Conservation (phyloP, 2,329 filamentous ascomycete species). For the Aspergillus sp. region DNA sequence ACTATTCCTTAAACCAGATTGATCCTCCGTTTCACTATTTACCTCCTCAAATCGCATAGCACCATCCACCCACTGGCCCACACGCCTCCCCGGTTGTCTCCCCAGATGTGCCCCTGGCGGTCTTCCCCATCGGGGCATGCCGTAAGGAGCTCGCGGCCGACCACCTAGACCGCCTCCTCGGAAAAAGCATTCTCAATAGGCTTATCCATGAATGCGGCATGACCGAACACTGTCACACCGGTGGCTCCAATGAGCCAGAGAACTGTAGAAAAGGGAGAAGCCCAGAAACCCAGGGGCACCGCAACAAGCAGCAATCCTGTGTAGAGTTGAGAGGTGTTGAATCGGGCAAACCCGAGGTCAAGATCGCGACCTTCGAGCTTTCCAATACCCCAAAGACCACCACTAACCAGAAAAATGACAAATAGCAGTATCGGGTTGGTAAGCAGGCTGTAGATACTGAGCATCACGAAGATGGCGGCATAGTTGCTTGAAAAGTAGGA, state of each 20-base stretch:
- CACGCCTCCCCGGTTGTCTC: constrained; percentile 60
- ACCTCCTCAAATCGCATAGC: constrained; percentile 43
- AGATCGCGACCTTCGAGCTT: constrained; percentile 87
- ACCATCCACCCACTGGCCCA: constrained; percentile 53
- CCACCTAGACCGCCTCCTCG: constrained; percentile 99
- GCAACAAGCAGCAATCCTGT: constrained; percentile 80
- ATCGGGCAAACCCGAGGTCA: constrained; percentile 77
- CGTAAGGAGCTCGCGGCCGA: constrained; percentile 98
- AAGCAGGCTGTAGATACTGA: constrained; percentile 91
- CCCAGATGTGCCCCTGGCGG: constrained; percentile 81
- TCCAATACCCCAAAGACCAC: constrained; percentile 87
- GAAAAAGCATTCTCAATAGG: constrained; percentile 99
- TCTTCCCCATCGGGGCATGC: constrained; percentile 98
- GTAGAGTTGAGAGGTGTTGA: constrained; percentile 91
- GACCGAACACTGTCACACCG: constrained; percentile 89
- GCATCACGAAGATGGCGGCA: constrained; percentile 87
- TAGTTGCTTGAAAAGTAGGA: constrained; percentile 99
- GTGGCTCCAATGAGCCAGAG: constrained; percentile 96
- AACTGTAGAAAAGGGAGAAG: constrained; percentile 79
- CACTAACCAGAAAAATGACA: constrained; percentile 83
- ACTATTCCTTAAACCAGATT: constrained; percentile 24
- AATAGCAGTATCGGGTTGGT: constrained; percentile 86
- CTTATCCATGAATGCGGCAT: constrained; percentile 95
- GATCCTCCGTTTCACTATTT: constrained; percentile 43
- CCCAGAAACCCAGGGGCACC: constrained; percentile 79